These are phyloP conservation scores for Mucor saturninus DNA, from an alignment of 371 early-diverging fungal species.

Conservation along the genomic window DNA sequence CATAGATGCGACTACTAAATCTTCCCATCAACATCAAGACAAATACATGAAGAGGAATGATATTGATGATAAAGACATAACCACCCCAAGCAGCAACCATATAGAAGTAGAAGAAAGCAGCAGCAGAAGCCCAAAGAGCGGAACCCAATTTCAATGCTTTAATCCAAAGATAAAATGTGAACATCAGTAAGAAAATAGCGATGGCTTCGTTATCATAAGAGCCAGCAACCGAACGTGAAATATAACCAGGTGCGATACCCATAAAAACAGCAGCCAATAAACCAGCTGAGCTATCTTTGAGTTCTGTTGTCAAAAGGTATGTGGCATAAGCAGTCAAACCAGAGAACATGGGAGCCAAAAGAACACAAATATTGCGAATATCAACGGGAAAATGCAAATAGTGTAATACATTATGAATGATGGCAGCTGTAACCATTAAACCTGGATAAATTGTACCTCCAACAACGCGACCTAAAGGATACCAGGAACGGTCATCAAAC, in stretches of 20 bases:
- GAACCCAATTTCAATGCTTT: conserved; percentile 94
- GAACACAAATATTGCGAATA: conserved; percentile 97
- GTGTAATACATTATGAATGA: conserved; percentile 92
- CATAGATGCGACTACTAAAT: conserved; percentile 91
- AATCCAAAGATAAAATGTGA: conserved; percentile 97
- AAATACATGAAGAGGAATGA: conserved; percentile 97
- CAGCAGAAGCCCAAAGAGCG: conserved; percentile 81
- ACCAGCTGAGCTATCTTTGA: conserved; percentile 91
- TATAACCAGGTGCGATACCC: conserved; percentile 98
- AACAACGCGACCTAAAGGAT: conserved; percentile 98
- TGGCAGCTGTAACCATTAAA: conserved; percentile 97
- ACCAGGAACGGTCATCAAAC: conserved; percentile 99
- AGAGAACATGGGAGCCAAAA: conserved; percentile 96
- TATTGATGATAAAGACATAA: conserved; percentile 98
- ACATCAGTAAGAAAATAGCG: conserved; percentile 97
- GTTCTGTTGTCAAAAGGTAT: conserved; percentile 90
- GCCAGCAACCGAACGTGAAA: conserved; percentile 98
- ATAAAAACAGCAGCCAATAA: conserved; percentile 96
- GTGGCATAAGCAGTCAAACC: conserved; percentile 92
- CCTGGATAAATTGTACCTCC: conserved; percentile 98
- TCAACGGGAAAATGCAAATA: conserved; percentile 92
- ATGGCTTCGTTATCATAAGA: conserved; percentile 99
- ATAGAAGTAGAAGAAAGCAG: conserved; percentile 97
- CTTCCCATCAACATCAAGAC: conserved; percentile 95
- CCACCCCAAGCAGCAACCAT: conserved; percentile 99